These are phyloP conservation scores for Seiridium unicorne DNA, from an alignment of 2,329 filamentous ascomycete species.

Conservation along the genomic window DNA sequence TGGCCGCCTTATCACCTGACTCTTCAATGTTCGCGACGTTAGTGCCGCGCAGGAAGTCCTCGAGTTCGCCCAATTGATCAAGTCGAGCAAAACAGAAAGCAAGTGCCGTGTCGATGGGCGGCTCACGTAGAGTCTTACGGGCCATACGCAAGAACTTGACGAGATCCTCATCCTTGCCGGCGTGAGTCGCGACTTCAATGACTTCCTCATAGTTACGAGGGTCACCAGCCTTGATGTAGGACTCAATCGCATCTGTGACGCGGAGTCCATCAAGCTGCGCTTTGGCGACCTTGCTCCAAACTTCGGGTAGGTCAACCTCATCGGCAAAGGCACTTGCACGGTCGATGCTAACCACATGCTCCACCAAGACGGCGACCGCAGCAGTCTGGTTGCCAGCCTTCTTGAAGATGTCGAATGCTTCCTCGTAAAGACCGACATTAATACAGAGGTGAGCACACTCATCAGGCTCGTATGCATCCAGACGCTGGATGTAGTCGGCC, in stretches of 20 bases:
- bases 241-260: conserved; percentile 88
- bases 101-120: conserved; percentile 87
- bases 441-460: conserved; percentile 94
- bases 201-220: conserved; percentile 93
- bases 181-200: conserved; percentile 91
- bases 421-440: conserved; percentile 90
- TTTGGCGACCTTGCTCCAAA: conserved; percentile 98
- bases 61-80: conserved; percentile 86
- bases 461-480: conserved; percentile 85
- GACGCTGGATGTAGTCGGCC: conserved; percentile 92
- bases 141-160: conserved; percentile 97
- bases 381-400: conserved; percentile 88
- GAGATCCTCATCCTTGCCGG: conserved; percentile 96
- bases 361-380: conserved; percentile 88
- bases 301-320: conserved; percentile 87
- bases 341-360: conserved; percentile 97
- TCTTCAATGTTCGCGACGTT: conserved; percentile 97
- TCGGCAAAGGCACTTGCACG: conserved; percentile 95
- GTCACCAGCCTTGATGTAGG: conserved; percentile 93
- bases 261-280: conserved; percentile 95
- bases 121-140: conserved; percentile 92
- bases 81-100: conserved; percentile 93
- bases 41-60: conserved; percentile 89
- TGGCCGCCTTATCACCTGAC: conserved; percentile 96
- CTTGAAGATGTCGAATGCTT: conserved; percentile 98